phyloP scores from a whole-genome alignment of 306 rosid genomes.

The Inga laurina region DNA sequence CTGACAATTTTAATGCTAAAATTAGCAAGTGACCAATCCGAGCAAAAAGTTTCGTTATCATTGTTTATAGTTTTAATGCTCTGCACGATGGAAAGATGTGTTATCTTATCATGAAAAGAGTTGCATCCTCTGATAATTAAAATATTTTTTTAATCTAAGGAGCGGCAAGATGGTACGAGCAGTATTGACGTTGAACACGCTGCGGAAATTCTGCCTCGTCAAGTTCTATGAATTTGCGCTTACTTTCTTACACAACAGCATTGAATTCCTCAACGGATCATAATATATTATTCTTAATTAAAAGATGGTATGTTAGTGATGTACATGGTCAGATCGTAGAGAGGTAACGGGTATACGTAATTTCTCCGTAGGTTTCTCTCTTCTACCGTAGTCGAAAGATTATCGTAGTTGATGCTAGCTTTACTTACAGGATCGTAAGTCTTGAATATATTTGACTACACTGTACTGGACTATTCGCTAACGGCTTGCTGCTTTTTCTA shows the following conservation, averaged over 20 bases:
- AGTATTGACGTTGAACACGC: conserved; percentile 79
- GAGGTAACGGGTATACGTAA: conserved; percentile 79
- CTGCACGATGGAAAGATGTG: not conserved
- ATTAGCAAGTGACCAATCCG: not conserved
- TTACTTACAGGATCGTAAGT: not conserved
- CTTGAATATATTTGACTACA: not conserved
- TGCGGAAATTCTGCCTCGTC: conserved; percentile 78
- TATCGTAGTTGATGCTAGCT: not conserved
- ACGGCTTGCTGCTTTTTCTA: not conserved
- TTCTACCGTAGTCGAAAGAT: not conserved
- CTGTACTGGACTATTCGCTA: not conserved
- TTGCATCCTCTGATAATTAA: not conserved
- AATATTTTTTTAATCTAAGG: not conserved
- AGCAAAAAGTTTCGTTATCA: not conserved
- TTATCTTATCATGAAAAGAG: not conserved
- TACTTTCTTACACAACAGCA: not conserved
- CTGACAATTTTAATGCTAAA: not conserved
- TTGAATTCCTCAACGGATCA: conserved; percentile 11
- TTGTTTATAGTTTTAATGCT: not conserved
- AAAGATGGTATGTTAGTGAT: conserved; percentile 1
- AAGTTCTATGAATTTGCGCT: conserved; percentile 80
- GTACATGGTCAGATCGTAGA: conserved; percentile 66
- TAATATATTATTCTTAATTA: not conserved
- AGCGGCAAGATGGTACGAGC: conserved; percentile 58
- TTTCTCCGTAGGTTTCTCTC: conserved; percentile 66